These are phyloP conservation scores for Parietaria judaica DNA, from an alignment of 306 rosid species.

Conservation along the genomic window DNA sequence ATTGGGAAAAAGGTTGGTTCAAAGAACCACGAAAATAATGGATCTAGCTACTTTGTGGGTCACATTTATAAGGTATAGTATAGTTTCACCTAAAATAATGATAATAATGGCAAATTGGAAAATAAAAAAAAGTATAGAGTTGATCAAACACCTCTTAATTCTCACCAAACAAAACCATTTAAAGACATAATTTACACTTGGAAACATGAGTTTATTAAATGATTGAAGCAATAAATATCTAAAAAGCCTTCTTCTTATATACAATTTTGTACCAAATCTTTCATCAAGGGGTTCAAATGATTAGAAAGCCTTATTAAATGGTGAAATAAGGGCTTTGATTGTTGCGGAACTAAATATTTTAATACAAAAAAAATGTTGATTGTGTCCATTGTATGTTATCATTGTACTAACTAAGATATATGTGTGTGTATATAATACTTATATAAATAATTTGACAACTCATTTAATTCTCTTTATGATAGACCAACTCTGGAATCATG, in stretches of 20 bases:
- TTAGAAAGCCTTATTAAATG: background rate
- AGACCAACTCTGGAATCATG: background rate
- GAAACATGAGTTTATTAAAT: no score
- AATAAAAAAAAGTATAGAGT: no score
- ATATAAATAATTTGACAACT: background rate
- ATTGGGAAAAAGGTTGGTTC: background rate
- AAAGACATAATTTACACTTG: no score
- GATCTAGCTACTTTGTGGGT: background rate
- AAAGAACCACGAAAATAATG: background rate
- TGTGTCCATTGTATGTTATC: constrained; percentile 2
- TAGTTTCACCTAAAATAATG: background rate
- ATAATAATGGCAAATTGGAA: background rate
- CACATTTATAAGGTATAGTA: background rate
- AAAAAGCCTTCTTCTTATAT: no score
- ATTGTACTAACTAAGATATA: background rate
- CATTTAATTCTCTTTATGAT: background rate
- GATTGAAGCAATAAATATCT: no score
- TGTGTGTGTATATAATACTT: no score
- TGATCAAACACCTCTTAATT: background rate
- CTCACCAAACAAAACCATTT: no score
- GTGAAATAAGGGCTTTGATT: background rate
- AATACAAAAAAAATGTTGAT: background rate
- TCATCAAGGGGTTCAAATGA: background rate
- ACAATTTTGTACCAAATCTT: background rate
- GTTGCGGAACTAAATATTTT: background rate